Conservation (phyloP, 2,329 filamentous ascomycete species). For the Aspergillus sp. region DNA sequence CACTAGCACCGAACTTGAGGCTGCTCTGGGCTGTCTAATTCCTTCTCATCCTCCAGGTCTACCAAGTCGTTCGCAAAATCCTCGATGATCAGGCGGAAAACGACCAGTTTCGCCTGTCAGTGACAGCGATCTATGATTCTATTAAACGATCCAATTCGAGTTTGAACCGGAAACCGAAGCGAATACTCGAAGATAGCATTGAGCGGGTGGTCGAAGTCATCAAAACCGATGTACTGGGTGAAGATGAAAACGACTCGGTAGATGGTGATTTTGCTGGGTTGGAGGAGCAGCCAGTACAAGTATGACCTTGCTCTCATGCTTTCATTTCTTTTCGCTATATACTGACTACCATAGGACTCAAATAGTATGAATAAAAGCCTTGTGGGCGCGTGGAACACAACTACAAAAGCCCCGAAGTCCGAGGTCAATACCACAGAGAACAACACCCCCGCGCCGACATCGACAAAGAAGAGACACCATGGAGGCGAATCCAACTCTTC, state of each 20-base stretch:
- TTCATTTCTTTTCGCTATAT: neutral
- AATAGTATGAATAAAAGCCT: constrained; percentile 68
- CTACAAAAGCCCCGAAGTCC: constrained; percentile 33
- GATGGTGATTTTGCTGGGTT: constrained; percentile 53
- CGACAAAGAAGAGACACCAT: constrained; percentile 57
- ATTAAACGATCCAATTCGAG: constrained; percentile 87
- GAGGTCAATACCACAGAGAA: constrained; percentile 27
- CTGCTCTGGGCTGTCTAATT: constrained; percentile 5
- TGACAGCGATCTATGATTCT: constrained; percentile 68
- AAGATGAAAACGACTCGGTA: constrained; percentile 53
- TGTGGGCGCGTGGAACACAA: constrained; percentile 57
- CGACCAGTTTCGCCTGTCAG: constrained; percentile 52
- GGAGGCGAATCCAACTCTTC: constrained; percentile 63
- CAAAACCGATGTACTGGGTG: constrained; percentile 60
- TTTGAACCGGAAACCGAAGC: constrained; percentile 77
- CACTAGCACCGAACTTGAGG: neutral
- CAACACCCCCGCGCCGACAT: constrained; percentile 27
- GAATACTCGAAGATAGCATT: constrained; percentile 78
- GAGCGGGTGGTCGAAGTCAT: constrained; percentile 76
- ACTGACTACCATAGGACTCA: constrained; percentile 43
- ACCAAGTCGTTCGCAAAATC: constrained; percentile 75
- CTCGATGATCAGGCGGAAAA: constrained; percentile 63
- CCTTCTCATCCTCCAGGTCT: constrained; percentile 53
- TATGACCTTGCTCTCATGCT: constrained; percentile 19
- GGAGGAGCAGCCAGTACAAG: constrained; percentile 35